A percentile compares a stretch with the other conserved stretches of the same genome.
These are phyloP conservation scores for Cucumis melo DNA, from an alignment of 306 rosid species.

Conservation along the genomic window DNA sequence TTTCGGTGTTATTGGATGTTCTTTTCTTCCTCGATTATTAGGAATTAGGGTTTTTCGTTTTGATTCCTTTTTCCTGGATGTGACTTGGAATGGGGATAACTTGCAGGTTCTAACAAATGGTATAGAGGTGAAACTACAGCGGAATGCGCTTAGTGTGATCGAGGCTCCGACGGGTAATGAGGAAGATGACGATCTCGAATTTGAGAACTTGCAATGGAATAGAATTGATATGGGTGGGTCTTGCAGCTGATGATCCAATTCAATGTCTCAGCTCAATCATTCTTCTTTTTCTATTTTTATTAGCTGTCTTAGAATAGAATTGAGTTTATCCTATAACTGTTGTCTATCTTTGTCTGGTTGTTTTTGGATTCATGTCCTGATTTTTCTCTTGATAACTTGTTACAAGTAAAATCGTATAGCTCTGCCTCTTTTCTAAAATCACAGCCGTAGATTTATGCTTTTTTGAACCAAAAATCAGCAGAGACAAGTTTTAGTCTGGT, in stretches of 20 bases:
- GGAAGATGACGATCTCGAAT: constrained; percentile 91
- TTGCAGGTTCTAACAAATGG: constrained; percentile 90
- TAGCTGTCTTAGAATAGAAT: neutral
- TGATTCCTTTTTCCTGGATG: neutral
- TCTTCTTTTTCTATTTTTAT: neutral
- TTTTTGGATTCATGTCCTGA: neutral
- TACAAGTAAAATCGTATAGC: neutral
- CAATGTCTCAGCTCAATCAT: neutral
- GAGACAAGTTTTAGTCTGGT: neutral
- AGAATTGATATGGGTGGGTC: constrained; percentile 86
- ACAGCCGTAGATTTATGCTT: neutral
- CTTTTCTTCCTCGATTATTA: neutral
- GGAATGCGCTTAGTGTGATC: constrained; percentile 94
- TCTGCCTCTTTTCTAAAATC: neutral
- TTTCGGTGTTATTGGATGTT: neutral
- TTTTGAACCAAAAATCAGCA: neutral
- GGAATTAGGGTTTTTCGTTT: neutral
- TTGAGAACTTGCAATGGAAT: constrained; percentile 69
- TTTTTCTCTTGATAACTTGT: neutral
- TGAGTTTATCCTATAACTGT: neutral
- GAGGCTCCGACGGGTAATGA: constrained; percentile 97
- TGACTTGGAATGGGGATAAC: neutral
- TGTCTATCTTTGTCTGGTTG: neutral
- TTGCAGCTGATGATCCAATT: neutral
- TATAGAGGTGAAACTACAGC: constrained; percentile 91